Percentiles rank a stretch among this genome's conserved stretches.
Evolutionary conservation across 2,329 filamentous ascomycete species (phyloP).

Genomic region (Diaporthe vaccinii): DNA sequence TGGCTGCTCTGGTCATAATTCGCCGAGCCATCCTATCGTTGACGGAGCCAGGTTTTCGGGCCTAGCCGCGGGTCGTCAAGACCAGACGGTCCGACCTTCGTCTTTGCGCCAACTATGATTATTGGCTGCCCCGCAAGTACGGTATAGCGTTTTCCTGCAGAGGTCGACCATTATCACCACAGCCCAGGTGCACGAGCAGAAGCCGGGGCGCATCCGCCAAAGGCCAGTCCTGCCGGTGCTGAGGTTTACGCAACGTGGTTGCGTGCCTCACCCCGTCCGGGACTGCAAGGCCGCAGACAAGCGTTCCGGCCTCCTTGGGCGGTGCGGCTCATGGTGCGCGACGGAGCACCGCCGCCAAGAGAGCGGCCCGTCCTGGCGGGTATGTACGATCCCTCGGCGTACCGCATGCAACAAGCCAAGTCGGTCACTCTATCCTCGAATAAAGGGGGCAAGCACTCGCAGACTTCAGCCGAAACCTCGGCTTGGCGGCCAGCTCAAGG

Average conservation of each 20-base stretch:
- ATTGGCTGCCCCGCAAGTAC: not conserved
- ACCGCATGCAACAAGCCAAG: not conserved
- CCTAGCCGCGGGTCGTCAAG: conserved; percentile 7
- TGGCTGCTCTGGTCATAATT: not conserved
- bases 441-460: not conserved
- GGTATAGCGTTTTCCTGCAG: not conserved
- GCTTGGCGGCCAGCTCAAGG: not conserved
- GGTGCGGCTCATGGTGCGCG: not conserved
- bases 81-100: conserved; percentile 9
- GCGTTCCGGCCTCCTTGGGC: not conserved
- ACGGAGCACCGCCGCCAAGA: not conserved
- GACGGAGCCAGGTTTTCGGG: not conserved
- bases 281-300: not conserved
- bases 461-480: not conserved
- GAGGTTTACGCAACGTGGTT: not conserved
- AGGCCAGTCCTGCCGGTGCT: not conserved
- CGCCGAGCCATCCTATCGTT: conserved; percentile 12
- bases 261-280: not conserved
- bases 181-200: not conserved
- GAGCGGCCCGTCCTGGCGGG: not conserved
- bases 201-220: not conserved
- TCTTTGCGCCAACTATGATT: not conserved
- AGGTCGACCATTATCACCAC: not conserved
- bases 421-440: not conserved
- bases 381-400: not conserved